A percentile compares a stretch with the other conserved stretches of the same genome.
These are phyloP conservation scores for Coemansia sp. DNA, from an alignment of 371 early-diverging fungal species.

Conservation along the genomic window DNA sequence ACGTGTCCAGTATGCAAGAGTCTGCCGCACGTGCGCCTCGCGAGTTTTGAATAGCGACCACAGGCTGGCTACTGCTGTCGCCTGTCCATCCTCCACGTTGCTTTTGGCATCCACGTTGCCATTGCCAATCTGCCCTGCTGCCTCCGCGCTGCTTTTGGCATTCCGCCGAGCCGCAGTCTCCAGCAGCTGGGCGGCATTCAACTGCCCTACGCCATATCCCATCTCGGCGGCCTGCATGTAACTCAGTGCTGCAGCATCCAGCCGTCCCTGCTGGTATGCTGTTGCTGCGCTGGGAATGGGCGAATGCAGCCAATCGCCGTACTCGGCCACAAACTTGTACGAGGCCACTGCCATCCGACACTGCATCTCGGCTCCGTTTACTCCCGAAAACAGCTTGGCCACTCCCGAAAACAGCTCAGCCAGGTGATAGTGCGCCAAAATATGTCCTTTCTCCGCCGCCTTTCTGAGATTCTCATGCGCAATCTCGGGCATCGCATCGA, in stretches of 20 bases:
- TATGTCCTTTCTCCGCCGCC: conserved; percentile 61
- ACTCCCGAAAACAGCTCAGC: conserved; percentile 60
- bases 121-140: too few species aligned
- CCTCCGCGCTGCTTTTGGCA: not conserved
- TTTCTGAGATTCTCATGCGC: conserved; percentile 24
- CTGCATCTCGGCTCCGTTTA: conserved; percentile 8
- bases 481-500: conserved; percentile 18
- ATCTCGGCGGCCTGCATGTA: conserved; percentile 84
- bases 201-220: conserved; percentile 79
- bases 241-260: conserved; percentile 65
- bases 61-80: conserved; percentile 13
- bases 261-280: conserved; percentile 62
- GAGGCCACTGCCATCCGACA: conserved; percentile 38
- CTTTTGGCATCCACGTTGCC: not conserved
- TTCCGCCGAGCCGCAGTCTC: conserved; percentile 54
- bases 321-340: conserved; percentile 79
- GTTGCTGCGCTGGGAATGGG: conserved; percentile 52
- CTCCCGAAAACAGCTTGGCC: conserved; percentile 55
- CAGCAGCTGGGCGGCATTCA: conserved; percentile 86
- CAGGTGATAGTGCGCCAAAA: conserved; percentile 72
- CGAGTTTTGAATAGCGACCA: conserved; percentile 21
- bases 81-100: conserved; percentile 1
- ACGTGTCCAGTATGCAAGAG: conserved; percentile 87
- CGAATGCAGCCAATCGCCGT: conserved; percentile 78
- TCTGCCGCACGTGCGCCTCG: conserved; percentile 52